phyloP scores from a whole-genome alignment of 176 grass and related monocot genomes.

The Alloteropsis semialata region DNA sequence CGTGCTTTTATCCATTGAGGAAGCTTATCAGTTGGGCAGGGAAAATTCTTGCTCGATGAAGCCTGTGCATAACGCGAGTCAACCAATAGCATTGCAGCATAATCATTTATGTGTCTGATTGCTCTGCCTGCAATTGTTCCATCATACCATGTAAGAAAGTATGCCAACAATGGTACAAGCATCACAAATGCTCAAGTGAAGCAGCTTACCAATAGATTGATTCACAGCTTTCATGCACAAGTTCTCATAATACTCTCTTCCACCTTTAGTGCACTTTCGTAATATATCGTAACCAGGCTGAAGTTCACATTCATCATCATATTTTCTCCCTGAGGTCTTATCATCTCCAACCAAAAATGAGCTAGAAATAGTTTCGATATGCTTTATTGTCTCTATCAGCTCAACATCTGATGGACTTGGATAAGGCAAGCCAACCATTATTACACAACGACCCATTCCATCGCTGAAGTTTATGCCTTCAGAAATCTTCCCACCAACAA shows the following conservation, averaged over 20 bases:
- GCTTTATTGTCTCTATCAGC: slow-evolving; percentile 84
- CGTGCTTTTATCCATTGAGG: slow-evolving; percentile 85
- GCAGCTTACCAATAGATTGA: slow-evolving; percentile 81
- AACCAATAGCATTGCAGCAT: slow-evolving; percentile 89
- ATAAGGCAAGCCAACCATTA: slow-evolving; percentile 98
- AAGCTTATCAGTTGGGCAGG: slow-evolving; percentile 67
- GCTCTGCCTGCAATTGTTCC: slow-evolving; percentile 70
- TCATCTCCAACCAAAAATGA: slow-evolving; percentile 1
- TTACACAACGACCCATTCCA: slow-evolving; percentile 88
- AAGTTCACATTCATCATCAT: slow-evolving; percentile 45
- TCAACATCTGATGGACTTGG: slow-evolving; percentile 87
- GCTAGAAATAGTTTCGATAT: slow-evolving; percentile 65
- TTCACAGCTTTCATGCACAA: slow-evolving; percentile 99
- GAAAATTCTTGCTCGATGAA: slow-evolving; percentile 36
- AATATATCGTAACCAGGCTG: slow-evolving; percentile 69
- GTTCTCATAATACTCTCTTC: slow-evolving; percentile 92
- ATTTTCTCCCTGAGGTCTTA: slow-evolving; percentile 28
- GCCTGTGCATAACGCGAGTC: slow-evolving; percentile 61
- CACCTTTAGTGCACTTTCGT: slow-evolving; percentile 63
- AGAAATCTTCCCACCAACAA: slow-evolving; percentile 94
- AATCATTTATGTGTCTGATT: slow-evolving; percentile 96
- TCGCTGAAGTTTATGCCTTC: slow-evolving; percentile 97
- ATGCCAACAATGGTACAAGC: neutral
- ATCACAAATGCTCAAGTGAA: slow-evolving; percentile 14
- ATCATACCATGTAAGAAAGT: slow-evolving; percentile 22